A percentile compares a stretch with the other conserved stretches of the same genome.
phyloP scores from a whole-genome alignment of 352 stramenopile genomes.

The Thalassiosira ordinaria region DNA sequence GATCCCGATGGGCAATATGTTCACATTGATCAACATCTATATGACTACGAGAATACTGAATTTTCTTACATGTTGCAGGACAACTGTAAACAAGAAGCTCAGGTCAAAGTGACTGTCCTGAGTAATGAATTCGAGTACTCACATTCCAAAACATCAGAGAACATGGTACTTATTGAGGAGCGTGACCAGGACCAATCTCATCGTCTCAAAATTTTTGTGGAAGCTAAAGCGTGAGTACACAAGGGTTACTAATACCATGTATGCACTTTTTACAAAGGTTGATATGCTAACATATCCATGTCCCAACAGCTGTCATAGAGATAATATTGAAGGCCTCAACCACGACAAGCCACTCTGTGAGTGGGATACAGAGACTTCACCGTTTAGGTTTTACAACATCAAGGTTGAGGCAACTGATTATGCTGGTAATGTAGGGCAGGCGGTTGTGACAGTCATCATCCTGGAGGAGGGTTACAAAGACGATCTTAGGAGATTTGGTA shows the following conservation, averaged over 20 bases:
- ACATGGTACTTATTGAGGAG: neutral
- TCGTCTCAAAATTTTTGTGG: neutral
- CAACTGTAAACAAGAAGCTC: neutral
- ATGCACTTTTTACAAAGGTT: neutral
- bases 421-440: neutral
- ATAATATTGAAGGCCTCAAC: neutral
- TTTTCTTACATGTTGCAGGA: slow-evolving; percentile 18
- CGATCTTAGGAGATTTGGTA: neutral
- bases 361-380: neutral
- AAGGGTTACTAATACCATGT: neutral
- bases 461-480: neutral
- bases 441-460: neutral
- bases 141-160: neutral
- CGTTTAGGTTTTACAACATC: slow-evolving; percentile 2
- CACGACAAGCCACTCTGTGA: neutral
- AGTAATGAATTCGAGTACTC: slow-evolving; percentile 14
- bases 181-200: neutral
- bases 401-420: neutral
- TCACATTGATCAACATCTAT: neutral
- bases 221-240: neutral
- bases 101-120: neutral
- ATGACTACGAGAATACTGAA: neutral
- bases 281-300: neutral
- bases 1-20: neutral
- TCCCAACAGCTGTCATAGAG: too few relatives aligned